These are phyloP conservation scores for Cladorrhinum sp. DNA, from an alignment of 2,329 filamentous ascomycete species.

Conservation along the genomic window DNA sequence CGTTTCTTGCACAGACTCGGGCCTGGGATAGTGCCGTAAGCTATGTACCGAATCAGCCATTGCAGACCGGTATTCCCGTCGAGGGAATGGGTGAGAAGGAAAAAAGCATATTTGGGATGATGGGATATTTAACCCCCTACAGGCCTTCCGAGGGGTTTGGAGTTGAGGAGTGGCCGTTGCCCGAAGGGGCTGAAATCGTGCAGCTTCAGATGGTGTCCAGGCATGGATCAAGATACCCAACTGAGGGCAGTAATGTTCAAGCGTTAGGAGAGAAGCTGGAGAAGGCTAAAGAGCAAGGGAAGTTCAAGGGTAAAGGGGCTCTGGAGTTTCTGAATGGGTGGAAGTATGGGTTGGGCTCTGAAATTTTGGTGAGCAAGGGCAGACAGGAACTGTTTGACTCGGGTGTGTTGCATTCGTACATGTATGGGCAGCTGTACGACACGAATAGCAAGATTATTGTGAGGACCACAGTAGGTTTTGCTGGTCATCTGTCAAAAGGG, in stretches of 20 bases:
- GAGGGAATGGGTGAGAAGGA: conserved; percentile 54
- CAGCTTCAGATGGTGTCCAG: conserved; percentile 72
- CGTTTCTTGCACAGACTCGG: conserved; percentile 70
- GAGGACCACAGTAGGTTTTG: conserved; percentile 55
- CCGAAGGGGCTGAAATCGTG: conserved; percentile 62
- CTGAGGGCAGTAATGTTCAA: conserved; percentile 53
- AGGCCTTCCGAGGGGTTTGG: conserved; percentile 71
- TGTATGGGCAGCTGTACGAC: conserved; percentile 69
- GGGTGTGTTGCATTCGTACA: conserved; percentile 67
- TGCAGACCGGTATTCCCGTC: conserved; percentile 70
- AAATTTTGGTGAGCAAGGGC: conserved; percentile 68
- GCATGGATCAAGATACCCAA: conserved; percentile 72
- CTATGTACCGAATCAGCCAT: conserved; percentile 65
- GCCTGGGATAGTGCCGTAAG: conserved; percentile 59
- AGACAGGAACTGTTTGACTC: conserved; percentile 71
- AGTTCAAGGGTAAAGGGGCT: conserved; percentile 54
- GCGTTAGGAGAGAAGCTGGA: conserved; percentile 56
- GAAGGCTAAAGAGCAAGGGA: conserved; percentile 47
- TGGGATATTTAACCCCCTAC: conserved; percentile 69
- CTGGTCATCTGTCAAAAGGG: neutral
- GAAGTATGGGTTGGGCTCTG: conserved; percentile 65
- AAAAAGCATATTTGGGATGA: conserved; percentile 66
- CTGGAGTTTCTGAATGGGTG: conserved; percentile 67
- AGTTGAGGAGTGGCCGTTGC: conserved; percentile 67
- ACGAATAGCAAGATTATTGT: conserved; percentile 70